Evolutionary conservation across 306 rosid genomes (phyloP), one percentile per base, ranked within the genome.

Genomic region (Sphenostylis stenocarpa): DNA sequence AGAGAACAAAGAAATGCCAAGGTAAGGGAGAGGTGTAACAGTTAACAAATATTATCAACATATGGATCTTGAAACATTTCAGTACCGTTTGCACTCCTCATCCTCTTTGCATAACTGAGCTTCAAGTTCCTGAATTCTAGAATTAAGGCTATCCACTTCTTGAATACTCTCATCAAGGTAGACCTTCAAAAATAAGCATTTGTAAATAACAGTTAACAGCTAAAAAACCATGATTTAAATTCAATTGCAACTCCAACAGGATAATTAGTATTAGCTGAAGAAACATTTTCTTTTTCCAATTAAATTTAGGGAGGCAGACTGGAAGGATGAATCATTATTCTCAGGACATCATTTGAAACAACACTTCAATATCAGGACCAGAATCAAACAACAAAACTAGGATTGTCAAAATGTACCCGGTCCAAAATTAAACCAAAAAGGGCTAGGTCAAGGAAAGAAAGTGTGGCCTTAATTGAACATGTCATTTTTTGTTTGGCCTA

Each of bases 71-170:
- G 56, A 55, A 49, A 67, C 17, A 9, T 68, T 65, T 20, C 33
- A 12, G 26, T 74, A 94, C 99, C 97, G 89, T 87, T 78, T 91
- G 85, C 81, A 87, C 33, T 90, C 97, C 73, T 88, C 97, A 66
- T 87, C 86, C 90, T 92, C 99, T 66, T 67, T 62, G 80, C 53
- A 69, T 68, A 95, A 76, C 61, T 92, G 97, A 84, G 89, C 84
- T 77, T 90, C 89, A 70, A 95, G 97, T 87, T 95, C 99, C 86
- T 88, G 87, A 82, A 90, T 90, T 83, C 91, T 89, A 63, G 97
- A 95, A 80, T 91, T 87, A 61, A 95, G 94, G 86, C 81, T 88
- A 49, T 87, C 97, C 53, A 77, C 90, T 86, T 95, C 99, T 86
- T 88, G 97, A 80, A 60, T 84, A 84, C 83, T 90, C 89, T 92